Evolutionary conservation across 805 yeast genomes (phyloP).

Genomic region (Kodamaea leandrae): DNA sequence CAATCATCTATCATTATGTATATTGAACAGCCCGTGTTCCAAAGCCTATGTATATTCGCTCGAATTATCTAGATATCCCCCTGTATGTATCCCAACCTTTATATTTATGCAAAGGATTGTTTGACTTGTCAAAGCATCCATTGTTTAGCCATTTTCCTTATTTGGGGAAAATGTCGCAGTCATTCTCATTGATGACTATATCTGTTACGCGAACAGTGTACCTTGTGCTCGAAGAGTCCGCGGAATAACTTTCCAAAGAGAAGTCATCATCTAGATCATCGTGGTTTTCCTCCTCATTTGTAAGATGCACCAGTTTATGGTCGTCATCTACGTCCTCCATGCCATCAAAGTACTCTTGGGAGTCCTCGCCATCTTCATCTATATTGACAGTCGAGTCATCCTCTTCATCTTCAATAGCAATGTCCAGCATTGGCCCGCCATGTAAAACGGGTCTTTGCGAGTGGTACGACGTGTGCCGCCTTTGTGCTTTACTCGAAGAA

Average conservation of each 20-base stretch:
- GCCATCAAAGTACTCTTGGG: slow-evolving; percentile 13
- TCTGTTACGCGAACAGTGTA: slow-evolving; percentile 44
- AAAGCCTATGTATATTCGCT: neutral
- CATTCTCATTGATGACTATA: slow-evolving; percentile 36
- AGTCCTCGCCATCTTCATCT: slow-evolving; percentile 13
- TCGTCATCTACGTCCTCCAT: slow-evolving; percentile 14
- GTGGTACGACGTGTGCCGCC: slow-evolving; percentile 34
- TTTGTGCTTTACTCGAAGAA: too few relatives aligned
- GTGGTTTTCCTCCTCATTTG: slow-evolving; percentile 14
- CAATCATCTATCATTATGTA: neutral
- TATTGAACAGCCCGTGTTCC: too few relatives aligned
- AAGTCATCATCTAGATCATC: slow-evolving; percentile 20
- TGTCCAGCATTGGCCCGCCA: slow-evolving; percentile 11
- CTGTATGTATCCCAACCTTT: too few relatives aligned
- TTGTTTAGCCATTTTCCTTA: too few relatives aligned
- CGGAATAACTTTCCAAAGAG: slow-evolving; percentile 19
- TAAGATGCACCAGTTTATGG: slow-evolving; percentile 4
- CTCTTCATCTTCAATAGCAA: slow-evolving; percentile 13
- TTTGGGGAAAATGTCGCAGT: slow-evolving; percentile 27
- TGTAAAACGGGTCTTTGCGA: slow-evolving; percentile 22
- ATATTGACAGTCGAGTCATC: slow-evolving; percentile 5
- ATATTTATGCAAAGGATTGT: too few relatives aligned
- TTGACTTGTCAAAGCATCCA: too few relatives aligned
- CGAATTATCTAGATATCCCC: too few relatives aligned
- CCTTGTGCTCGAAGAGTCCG: slow-evolving; percentile 19